These are phyloP conservation scores for Acanthamoeba sp. DNA, from an alignment of 208 protist species.

Conservation along the genomic window DNA sequence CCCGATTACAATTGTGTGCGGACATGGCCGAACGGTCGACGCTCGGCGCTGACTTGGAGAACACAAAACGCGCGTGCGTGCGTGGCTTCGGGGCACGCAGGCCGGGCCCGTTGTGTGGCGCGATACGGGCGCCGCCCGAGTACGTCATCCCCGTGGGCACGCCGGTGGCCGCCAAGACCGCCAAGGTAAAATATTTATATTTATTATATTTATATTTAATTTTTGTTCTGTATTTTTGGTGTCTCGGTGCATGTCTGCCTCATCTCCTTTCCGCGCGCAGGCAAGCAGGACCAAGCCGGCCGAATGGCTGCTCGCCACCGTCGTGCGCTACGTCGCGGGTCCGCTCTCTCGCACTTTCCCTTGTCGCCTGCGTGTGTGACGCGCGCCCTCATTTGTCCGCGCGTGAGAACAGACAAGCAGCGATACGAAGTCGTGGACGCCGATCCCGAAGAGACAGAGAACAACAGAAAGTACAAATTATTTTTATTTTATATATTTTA, in stretches of 20 bases:
- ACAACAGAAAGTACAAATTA: background rate
- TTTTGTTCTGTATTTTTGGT: too few species aligned
- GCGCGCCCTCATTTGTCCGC: background rate
- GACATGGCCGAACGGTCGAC: too few species aligned
- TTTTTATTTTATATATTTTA: conserved; percentile 22
- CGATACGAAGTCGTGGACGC: conserved; percentile 70
- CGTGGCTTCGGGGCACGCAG: background rate
- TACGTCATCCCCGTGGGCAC: conserved; percentile 47
- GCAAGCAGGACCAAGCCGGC: background rate
- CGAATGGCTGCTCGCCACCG: conserved; percentile 48
- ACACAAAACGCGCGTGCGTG: too few species aligned
- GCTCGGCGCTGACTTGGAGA: too few species aligned
- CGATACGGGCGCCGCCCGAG: conserved; percentile 18
- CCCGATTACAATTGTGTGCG: too few species aligned
- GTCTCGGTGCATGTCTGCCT: too few species aligned
- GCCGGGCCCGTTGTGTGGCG: conserved; percentile 42
- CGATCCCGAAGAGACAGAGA: conserved; percentile 32
- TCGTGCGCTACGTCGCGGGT: conserved; percentile 7
- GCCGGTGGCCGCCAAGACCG: background rate
- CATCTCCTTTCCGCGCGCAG: background rate
- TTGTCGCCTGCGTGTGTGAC: background rate
- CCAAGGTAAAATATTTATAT: background rate
- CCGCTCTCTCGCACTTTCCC: background rate
- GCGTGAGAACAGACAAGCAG: conserved; percentile 42
- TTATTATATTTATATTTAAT: too few species aligned